Evolutionary conservation across 2,329 filamentous ascomycete genomes (phyloP).

Genomic region (Diplodia seriata): DNA sequence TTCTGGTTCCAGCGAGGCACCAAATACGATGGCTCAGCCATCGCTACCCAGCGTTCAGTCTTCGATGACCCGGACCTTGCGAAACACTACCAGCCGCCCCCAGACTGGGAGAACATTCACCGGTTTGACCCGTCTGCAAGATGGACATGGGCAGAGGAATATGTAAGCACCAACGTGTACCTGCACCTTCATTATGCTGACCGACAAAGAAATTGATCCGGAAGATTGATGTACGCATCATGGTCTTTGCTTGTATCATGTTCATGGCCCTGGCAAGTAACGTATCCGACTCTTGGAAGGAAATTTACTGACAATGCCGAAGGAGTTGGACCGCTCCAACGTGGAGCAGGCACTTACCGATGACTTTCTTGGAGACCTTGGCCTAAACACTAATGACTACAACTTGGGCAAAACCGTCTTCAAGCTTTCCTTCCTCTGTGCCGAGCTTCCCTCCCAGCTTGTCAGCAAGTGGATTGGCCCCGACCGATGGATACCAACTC

Average conservation of each 20-base stretch:
- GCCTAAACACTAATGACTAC: slow-evolving; percentile 40
- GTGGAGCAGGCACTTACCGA: slow-evolving; percentile 39
- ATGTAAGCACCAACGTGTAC: background rate
- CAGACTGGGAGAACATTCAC: slow-evolving; percentile 40
- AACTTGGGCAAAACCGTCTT: slow-evolving; percentile 39
- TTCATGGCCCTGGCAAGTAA: slow-evolving; percentile 53
- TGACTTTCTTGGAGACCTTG: slow-evolving; percentile 38
- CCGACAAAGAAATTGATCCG: slow-evolving; percentile 36
- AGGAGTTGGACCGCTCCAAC: slow-evolving; percentile 49
- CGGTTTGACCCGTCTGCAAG: slow-evolving; percentile 37
- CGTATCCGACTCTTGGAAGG: background rate
- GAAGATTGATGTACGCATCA: slow-evolving; percentile 45
- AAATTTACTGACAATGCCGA: slow-evolving; percentile 31
- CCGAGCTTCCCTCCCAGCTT: slow-evolving; percentile 40
- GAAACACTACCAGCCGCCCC: slow-evolving; percentile 33
- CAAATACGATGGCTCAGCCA: slow-evolving; percentile 33
- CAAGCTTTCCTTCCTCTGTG: slow-evolving; percentile 37
- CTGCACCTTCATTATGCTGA: background rate
- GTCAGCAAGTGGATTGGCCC: slow-evolving; percentile 40
- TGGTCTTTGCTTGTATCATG: slow-evolving; percentile 54
- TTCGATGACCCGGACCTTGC: slow-evolving; percentile 35
- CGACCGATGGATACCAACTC: slow-evolving; percentile 52
- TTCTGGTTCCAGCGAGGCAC: slow-evolving; percentile 40
- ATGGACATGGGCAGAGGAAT: slow-evolving; percentile 41
- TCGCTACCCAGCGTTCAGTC: slow-evolving; percentile 34